These are phyloP conservation scores for Kwoniella dendrophila DNA, from an alignment of 768 basidiomycete genomes.

Conservation along the genomic window DNA sequence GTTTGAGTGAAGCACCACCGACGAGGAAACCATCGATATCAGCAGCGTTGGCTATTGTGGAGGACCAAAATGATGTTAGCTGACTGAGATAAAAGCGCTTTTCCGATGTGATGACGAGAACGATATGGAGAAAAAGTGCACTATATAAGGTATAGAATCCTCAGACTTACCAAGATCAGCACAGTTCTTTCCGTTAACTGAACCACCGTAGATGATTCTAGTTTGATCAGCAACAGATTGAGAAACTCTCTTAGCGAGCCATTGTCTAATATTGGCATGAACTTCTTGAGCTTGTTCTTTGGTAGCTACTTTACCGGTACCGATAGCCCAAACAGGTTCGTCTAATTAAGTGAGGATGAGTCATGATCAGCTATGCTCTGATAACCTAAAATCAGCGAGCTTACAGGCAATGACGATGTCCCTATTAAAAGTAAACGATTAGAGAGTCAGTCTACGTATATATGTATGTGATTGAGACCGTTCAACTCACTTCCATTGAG, in stretches of 20 bases:
- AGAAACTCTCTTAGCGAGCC: slow-evolving; percentile 69
- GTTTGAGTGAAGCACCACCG: slow-evolving; percentile 95
- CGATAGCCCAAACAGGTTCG: slow-evolving; percentile 84
- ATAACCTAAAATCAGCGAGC: background rate
- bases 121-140: too few species aligned
- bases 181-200: slow-evolving; percentile 85
- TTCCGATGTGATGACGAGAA: too few species aligned
- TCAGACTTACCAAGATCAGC: slow-evolving; percentile 76
- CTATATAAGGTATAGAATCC: too few species aligned
- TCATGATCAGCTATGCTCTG: background rate
- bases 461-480: background rate
- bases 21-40: slow-evolving; percentile 99
- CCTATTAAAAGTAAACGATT: slow-evolving; percentile 57
- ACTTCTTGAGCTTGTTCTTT: slow-evolving; percentile 85
- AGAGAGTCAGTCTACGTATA: slow-evolving; percentile 15
- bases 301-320: slow-evolving; percentile 94
- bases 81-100: too few species aligned
- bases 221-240: slow-evolving; percentile 69
- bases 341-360: slow-evolving; percentile 21
- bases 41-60: slow-evolving; percentile 65
- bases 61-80: background rate
- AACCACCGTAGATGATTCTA: slow-evolving; percentile 94
- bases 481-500: slow-evolving; percentile 73
- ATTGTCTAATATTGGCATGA: slow-evolving; percentile 78
- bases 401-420: slow-evolving; percentile 83